phyloP scores from a whole-genome alignment of 805 yeast genomes.

The Debaryomyces prosopidis region DNA sequence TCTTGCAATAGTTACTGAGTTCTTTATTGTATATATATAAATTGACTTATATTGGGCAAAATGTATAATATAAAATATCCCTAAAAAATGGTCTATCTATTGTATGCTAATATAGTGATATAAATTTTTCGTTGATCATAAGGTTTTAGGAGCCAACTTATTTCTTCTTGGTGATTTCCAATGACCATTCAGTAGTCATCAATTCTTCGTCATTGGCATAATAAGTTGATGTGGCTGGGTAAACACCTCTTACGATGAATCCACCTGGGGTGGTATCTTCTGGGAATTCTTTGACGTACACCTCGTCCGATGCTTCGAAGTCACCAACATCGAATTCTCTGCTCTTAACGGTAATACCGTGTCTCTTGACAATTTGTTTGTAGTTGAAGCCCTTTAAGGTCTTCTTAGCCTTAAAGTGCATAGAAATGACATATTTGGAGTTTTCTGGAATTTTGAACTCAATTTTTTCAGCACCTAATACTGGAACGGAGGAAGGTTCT shows the following conservation, averaged over 20 bases:
- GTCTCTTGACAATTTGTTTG: constrained; percentile 37
- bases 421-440: constrained; percentile 30
- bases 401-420: constrained; percentile 32
- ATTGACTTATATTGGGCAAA: too few species aligned
- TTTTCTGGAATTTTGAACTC: constrained; percentile 37
- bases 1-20: too few species aligned
- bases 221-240: constrained; percentile 33
- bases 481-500: constrained; percentile 22
- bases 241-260: constrained; percentile 35
- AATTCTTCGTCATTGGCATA: constrained; percentile 31
- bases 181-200: constrained; percentile 31
- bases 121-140: not conserved
- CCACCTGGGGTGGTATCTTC: constrained; percentile 42
- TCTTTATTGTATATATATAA: too few species aligned
- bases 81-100: too few species aligned
- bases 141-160: not conserved
- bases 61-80: too few species aligned
- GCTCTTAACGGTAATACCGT: constrained; percentile 32
- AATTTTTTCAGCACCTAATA: constrained; percentile 28
- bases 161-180: constrained; percentile 31
- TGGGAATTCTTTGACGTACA: constrained; percentile 28
- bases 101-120: not conserved
- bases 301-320: constrained; percentile 35
- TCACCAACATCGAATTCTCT: constrained; percentile 32
- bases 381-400: constrained; percentile 31